Evolutionary conservation across 495 filamentous ascomycete species (phyloP).

Genomic region (Lasiosphaeria hispida): DNA sequence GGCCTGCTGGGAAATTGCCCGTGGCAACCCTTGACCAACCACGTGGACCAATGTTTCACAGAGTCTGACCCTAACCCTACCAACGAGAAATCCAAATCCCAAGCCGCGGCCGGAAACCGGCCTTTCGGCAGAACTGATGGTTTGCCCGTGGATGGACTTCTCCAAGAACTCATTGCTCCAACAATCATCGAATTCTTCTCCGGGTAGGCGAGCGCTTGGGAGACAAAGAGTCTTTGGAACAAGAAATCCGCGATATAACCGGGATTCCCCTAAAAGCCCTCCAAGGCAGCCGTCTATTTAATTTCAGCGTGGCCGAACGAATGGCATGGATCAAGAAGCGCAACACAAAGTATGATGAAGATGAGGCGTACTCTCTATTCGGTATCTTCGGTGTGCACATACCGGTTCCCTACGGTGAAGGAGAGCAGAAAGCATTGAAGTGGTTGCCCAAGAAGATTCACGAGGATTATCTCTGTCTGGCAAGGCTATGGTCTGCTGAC

Average conservation of each 20-base stretch:
- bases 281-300: background rate
- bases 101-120: background rate
- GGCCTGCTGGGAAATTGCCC: too few relatives aligned
- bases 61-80: too few relatives aligned
- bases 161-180: conserved; percentile 41
- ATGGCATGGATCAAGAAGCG: background rate
- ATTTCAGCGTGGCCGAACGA: background rate
- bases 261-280: background rate
- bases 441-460: background rate
- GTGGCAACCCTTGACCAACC: too few relatives aligned
- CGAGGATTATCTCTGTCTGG: background rate
- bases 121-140: conserved; percentile 31
- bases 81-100: too few relatives aligned
- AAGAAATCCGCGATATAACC: background rate
- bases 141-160: conserved; percentile 38
- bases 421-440: background rate
- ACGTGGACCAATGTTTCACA: too few relatives aligned
- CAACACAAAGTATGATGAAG: background rate
- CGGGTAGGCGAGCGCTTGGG: background rate
- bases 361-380: background rate
- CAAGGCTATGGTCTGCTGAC: conserved; percentile 9
- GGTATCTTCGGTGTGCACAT: background rate
- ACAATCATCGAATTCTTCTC: conserved; percentile 31
- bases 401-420: background rate
- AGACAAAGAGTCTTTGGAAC: background rate